Conservation (phyloP, 768 basidiomycete species). For the Auriscalpium orientale region DNA sequence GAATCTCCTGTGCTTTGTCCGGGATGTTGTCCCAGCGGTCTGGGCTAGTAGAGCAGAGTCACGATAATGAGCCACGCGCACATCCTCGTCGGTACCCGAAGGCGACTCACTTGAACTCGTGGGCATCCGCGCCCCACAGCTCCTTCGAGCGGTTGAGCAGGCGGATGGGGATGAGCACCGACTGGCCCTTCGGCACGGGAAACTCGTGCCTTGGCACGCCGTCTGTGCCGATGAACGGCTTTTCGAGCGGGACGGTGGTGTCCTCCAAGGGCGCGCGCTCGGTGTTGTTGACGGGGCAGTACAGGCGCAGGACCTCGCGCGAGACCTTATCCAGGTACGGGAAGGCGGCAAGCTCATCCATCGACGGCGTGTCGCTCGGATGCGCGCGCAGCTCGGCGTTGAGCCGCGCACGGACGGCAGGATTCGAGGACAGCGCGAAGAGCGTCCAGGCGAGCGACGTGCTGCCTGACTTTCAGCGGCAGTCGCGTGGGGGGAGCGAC, state of each 20-base stretch:
- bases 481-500: not conserved
- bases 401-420: slow-evolving; percentile 45
- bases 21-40: slow-evolving; percentile 16
- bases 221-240: slow-evolving; percentile 14
- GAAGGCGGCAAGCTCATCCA: slow-evolving; percentile 61
- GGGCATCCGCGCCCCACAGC: slow-evolving; percentile 15
- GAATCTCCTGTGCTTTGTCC: slow-evolving; percentile 1
- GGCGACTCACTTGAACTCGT: slow-evolving; percentile 19
- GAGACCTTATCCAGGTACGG: slow-evolving; percentile 46
- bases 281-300: slow-evolving; percentile 11
- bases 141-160: slow-evolving; percentile 7
- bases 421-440: slow-evolving; percentile 42
- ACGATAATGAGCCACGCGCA: not conserved
- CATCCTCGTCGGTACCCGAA: not conserved
- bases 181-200: slow-evolving; percentile 4
- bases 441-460: slow-evolving; percentile 52
- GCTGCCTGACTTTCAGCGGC: slow-evolving; percentile 2
- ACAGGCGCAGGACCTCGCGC: slow-evolving; percentile 9
- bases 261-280: slow-evolving; percentile 9
- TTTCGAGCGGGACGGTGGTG: slow-evolving; percentile 8
- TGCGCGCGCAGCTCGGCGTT: slow-evolving; percentile 48
- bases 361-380: slow-evolving; percentile 49
- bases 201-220: slow-evolving; percentile 8
- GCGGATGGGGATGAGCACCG: slow-evolving; percentile 7
- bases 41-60: slow-evolving; percentile 2